Evolutionary conservation across 768 basidiomycete species (phyloP).

Genomic region (Leccinum uliginosum): DNA sequence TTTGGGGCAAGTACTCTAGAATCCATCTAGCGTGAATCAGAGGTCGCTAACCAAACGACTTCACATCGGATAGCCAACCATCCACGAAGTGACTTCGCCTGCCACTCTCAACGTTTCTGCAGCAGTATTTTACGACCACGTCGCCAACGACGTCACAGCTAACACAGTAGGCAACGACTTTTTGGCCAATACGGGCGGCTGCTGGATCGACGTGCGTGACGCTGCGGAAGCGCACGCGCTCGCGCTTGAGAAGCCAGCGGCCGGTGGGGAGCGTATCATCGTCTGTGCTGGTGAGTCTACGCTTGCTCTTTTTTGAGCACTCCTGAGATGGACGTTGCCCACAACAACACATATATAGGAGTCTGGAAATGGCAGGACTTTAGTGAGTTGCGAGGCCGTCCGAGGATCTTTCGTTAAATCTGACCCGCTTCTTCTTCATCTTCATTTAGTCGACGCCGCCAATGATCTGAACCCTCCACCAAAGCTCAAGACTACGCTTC

Average conservation of each 20-base stretch:
- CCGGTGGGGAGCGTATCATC: background rate
- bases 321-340: background rate
- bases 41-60: background rate
- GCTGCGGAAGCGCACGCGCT: background rate
- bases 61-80: background rate
- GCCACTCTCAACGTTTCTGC: background rate
- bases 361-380: background rate
- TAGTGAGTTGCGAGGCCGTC: background rate
- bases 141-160: background rate
- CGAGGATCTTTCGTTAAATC: background rate
- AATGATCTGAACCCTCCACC: background rate
- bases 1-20: background rate
- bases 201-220: background rate
- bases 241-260: background rate
- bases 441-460: background rate
- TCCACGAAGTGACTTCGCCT: background rate
- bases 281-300: background rate
- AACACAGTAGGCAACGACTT: background rate
- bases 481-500: background rate
- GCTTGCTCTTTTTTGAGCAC: background rate
- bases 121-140: background rate
- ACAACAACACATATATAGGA: background rate
- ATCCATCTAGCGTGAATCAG: background rate
- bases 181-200: background rate
- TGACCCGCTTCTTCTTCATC: background rate